Evolutionary conservation across 1,139 yeast genomes (phyloP).

Genomic region (Martiniozyma asiatica): DNA sequence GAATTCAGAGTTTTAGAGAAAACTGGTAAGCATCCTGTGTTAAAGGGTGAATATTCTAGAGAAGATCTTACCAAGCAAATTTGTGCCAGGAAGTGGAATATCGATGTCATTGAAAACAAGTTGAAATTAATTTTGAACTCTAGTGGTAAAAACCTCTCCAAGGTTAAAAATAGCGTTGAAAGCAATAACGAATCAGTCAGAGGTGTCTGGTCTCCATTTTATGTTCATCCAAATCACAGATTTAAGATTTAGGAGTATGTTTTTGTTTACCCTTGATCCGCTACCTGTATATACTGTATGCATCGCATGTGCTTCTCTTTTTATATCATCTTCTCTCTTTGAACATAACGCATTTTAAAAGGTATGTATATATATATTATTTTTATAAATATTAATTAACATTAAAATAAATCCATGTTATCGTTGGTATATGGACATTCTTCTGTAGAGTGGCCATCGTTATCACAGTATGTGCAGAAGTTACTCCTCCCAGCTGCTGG

Average conservation of each 20-base stretch:
- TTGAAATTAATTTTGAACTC: constrained; percentile 43
- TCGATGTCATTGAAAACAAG: constrained; percentile 41
- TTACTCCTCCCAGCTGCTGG: constrained; percentile 62
- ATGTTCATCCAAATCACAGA: constrained; percentile 56
- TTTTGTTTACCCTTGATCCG: neutral
- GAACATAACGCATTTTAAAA: neutral
- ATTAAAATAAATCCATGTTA: constrained; percentile 7
- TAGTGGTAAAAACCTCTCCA: constrained; percentile 46
- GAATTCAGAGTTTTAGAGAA: constrained; percentile 60
- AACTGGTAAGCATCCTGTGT: constrained; percentile 66
- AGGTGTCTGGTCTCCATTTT: constrained; percentile 97
- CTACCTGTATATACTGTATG: neutral
- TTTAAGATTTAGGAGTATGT: constrained; percentile 39
- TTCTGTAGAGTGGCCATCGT: constrained; percentile 74
- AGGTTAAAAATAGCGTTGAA: constrained; percentile 62
- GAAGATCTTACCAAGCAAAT: constrained; percentile 25
- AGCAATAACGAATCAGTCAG: constrained; percentile 77
- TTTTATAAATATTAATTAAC: too few relatives aligned
- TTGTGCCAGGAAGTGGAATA: constrained; percentile 50
- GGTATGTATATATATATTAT: neutral
- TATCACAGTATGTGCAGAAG: constrained; percentile 92
- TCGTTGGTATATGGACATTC: constrained; percentile 81
- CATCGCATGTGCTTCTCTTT: too few relatives aligned
- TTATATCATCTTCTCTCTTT: constrained; percentile 1
- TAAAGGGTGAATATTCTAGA: constrained; percentile 51